Base-by-base conservation (phyloP, 768 basidiomycete genomes). In the Phylloporus sp. region DNA sequence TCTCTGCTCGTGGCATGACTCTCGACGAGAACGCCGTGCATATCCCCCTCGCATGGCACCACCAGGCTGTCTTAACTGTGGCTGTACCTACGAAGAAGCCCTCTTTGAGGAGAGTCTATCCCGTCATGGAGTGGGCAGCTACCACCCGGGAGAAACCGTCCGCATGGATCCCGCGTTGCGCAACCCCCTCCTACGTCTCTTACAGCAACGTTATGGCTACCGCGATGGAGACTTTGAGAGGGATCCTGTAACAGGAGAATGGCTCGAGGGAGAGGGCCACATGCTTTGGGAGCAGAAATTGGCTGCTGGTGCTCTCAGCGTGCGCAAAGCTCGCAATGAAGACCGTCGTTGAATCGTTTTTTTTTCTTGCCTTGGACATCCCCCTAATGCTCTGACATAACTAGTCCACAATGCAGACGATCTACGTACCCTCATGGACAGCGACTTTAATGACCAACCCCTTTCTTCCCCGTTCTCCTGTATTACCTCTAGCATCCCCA, bases 1-100 rank as follows among this genome's bases (percentile, higher is more conserved):
- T 1, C 79, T 92, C 31, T 92, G 90, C 65, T 85, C 91, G 4
- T 93, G 90, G 90, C 90, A 93, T 61, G 91, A 93, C 67, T 90
- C 90, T 2, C 78, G 90, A 41, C 82, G 90, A 26, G 90, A 93
- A 70, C 84, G 91, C 27, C 80, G 91, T 9, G 76, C 76, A 0
- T 82, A 79, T 59, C 87, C 90, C 4, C 88, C 91, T 10, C 82
- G 90, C 41, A 85, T 85, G 74, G 91, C 90, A 5, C 90, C 90
- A 10, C 72, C 76, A 0, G 86, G 88, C 10, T 78, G 78, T 58
- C 81, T 93, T 50, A 93, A 93, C 73, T 93, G 90, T 59, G 90
- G 91, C 7, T 93, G 90, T 73, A 85, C 87, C 6, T 81, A 77
- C 63, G 88, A 90, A 40, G 84, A 92, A 69, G 90, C 90, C 5